Evolutionary conservation across 1,139 yeast genomes (phyloP).

Genomic region (Saccharomyces hybrid): DNA sequence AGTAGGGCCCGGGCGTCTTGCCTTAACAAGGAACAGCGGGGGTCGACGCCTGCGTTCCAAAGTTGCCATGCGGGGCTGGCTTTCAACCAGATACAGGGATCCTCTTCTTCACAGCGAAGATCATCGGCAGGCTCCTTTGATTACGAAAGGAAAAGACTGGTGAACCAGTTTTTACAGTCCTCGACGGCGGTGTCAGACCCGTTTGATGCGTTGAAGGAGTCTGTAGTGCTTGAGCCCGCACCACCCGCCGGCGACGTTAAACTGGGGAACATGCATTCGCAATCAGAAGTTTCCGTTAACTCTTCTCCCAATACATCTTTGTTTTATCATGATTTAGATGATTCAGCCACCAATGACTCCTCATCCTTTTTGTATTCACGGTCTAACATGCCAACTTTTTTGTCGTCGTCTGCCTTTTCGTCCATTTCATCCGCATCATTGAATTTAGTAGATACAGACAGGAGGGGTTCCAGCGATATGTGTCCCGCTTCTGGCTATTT

Average conservation of each 20-base stretch:
- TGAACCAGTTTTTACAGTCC: constrained; percentile 22
- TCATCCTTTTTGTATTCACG: constrained; percentile 11
- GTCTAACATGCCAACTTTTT: constrained; percentile 9
- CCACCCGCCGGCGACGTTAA: neutral
- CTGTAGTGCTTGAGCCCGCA: neutral
- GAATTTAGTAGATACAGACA: constrained; percentile 1
- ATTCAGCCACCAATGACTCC: neutral
- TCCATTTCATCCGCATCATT: constrained; percentile 6
- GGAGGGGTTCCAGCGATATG: neutral
- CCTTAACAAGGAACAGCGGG: neutral
- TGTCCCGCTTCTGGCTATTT: neutral
- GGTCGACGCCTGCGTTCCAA: neutral
- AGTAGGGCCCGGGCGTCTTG: neutral
- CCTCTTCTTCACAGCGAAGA: constrained; percentile 2
- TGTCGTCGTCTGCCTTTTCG: constrained; percentile 5
- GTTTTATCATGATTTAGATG: constrained; percentile 6
- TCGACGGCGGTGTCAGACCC: constrained; percentile 1
- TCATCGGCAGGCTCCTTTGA: constrained; percentile 8
- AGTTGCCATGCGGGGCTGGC: neutral
- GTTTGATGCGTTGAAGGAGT: neutral
- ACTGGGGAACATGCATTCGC: neutral
- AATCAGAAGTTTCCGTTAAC: constrained; percentile 1
- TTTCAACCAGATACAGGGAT: neutral
- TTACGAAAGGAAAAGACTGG: constrained; percentile 20
- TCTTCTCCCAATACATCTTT: constrained; percentile 4